phyloP scores from a whole-genome alignment of 768 basidiomycete genomes.

The Leccinum broughii region DNA sequence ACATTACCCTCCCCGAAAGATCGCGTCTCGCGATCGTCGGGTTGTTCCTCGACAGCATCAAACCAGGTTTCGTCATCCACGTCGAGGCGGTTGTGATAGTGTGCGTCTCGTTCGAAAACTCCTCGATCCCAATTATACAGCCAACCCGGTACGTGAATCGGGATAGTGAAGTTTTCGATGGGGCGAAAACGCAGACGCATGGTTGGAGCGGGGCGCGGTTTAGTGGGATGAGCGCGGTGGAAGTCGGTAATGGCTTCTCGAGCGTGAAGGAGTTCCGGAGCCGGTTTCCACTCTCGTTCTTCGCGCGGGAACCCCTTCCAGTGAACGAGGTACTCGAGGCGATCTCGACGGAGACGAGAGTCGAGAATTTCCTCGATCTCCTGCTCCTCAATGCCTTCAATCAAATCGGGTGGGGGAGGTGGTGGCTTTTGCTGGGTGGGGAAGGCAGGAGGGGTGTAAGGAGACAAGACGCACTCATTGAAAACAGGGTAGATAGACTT shows the following conservation, averaged over 20 bases:
- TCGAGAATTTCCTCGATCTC: too few species aligned
- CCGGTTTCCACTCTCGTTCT: too few species aligned
- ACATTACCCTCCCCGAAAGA: not conserved
- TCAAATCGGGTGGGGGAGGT: too few species aligned
- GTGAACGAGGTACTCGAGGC: too few species aligned
- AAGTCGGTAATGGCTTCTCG: conserved; percentile 9
- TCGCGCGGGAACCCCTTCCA: too few species aligned
- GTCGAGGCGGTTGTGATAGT: too few species aligned
- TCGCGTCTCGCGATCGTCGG: not conserved
- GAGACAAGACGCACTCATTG: too few species aligned
- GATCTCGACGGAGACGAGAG: too few species aligned
- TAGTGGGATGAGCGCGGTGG: conserved; percentile 8
- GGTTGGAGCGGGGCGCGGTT: not conserved
- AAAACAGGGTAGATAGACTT: too few species aligned
- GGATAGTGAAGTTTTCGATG: not conserved
- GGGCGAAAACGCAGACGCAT: not conserved
- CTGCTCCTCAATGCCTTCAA: too few species aligned
- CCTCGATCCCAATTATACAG: not conserved
- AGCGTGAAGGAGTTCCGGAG: conserved; percentile 9
- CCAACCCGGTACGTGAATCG: not conserved
- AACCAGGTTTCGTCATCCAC: not conserved
- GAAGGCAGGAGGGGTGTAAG: too few species aligned
- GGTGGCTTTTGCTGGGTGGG: too few species aligned
- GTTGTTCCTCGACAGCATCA: conserved; percentile 1
- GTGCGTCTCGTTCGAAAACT: not conserved